Percentiles rank a stretch among this genome's conserved stretches.
Evolutionary conservation across 2,329 filamentous ascomycete species (phyloP).

Genomic region (Neopestalotiopsis rosae): DNA sequence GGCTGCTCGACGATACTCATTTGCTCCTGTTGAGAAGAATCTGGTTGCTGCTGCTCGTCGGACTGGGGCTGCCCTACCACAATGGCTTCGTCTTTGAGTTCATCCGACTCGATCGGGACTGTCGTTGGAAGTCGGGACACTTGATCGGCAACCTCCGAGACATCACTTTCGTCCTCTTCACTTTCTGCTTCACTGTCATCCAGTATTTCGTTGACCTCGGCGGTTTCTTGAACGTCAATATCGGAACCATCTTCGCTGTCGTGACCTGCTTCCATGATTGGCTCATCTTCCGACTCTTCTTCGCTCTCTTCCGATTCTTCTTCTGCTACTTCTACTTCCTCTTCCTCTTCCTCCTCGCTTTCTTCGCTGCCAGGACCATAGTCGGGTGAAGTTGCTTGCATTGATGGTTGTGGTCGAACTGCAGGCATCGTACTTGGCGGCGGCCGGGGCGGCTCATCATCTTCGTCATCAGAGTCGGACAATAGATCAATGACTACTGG

Average conservation of each 20-base stretch:
- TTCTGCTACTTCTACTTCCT: conserved; percentile 23
- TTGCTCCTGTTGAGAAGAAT: background rate
- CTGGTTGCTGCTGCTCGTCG: background rate
- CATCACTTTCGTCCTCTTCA: background rate
- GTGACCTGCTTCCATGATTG: conserved; percentile 11
- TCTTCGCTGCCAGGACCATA: conserved; percentile 20
- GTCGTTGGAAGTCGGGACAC: background rate
- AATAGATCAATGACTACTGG: conserved; percentile 33
- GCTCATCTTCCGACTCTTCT: conserved; percentile 25
- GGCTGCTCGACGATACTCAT: conserved; percentile 19
- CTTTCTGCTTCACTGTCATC: background rate
- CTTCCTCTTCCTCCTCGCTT: conserved; percentile 20
- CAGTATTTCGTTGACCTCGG: background rate
- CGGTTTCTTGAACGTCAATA: background rate
- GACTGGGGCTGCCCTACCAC: background rate
- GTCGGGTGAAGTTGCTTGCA: background rate
- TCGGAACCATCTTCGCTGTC: conserved; percentile 25
- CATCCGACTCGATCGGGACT: background rate
- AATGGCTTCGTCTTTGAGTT: background rate
- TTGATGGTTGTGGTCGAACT: background rate
- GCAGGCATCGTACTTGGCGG: background rate
- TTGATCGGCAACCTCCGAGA: background rate
- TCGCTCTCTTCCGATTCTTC: conserved; percentile 22
- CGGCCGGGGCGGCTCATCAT: conserved; percentile 24
- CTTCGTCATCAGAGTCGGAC: conserved; percentile 32